phyloP scores from a whole-genome alignment of 495 filamentous ascomycete genomes.

The Polyplosphaeria fusca region DNA sequence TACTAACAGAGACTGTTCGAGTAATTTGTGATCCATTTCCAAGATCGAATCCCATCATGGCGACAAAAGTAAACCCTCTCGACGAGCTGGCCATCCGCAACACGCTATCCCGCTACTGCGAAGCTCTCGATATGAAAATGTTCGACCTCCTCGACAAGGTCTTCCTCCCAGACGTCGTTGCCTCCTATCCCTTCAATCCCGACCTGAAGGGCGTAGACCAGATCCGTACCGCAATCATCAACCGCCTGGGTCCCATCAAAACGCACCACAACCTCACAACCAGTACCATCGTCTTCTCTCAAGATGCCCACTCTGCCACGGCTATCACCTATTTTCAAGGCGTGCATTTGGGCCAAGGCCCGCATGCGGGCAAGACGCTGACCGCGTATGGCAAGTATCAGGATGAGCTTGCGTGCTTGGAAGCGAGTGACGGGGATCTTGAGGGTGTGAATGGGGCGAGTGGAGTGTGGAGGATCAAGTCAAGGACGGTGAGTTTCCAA shows the following conservation, averaged over 20 bases:
- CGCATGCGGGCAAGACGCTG: constrained; percentile 33
- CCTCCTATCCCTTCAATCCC: constrained; percentile 34
- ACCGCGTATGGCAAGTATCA: constrained; percentile 36
- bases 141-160: constrained; percentile 34
- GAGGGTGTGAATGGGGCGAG: constrained; percentile 30
- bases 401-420: constrained; percentile 25
- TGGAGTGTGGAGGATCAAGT: constrained; percentile 34
- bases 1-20: no score
- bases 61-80: constrained; percentile 14
- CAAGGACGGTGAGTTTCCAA: constrained; percentile 19
- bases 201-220: constrained; percentile 31
- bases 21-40: no score
- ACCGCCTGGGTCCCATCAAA: constrained; percentile 28
- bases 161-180: constrained; percentile 33
- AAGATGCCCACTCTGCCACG: constrained; percentile 25
- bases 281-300: constrained; percentile 29
- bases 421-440: constrained; percentile 15
- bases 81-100: constrained; percentile 38
- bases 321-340: constrained; percentile 37
- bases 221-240: constrained; percentile 27
- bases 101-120: constrained; percentile 35
- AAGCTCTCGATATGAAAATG: constrained; percentile 38
- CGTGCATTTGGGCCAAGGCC: constrained; percentile 36
- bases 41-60: no score
- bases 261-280: constrained; percentile 38